A percentile compares a stretch with the other conserved stretches of the same genome.
These are phyloP conservation scores for Aureobasidium pullulans DNA, from an alignment of 2,329 filamentous ascomycete genomes.

Conservation along the genomic window DNA sequence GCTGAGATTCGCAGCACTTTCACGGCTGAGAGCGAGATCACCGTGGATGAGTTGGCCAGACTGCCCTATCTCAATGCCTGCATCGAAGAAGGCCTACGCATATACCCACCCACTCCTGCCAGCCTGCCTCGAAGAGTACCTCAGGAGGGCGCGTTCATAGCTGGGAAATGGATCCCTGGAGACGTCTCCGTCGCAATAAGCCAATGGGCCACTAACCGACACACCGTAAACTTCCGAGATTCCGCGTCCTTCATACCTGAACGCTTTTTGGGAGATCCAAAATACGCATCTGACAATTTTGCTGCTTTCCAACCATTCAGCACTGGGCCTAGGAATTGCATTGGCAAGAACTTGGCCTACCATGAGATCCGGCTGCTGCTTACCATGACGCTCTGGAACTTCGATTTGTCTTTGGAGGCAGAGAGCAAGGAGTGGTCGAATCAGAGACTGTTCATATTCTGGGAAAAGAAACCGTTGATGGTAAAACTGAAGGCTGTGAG, in stretches of 20 bases:
- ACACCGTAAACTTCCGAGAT: conserved; percentile 15
- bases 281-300: conserved; percentile 24
- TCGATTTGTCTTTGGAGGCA: conserved; percentile 27
- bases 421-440: conserved; percentile 24
- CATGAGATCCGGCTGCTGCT: conserved; percentile 33
- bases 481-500: conserved; percentile 7
- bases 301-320: conserved; percentile 24
- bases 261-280: conserved; percentile 24
- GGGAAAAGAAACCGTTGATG: conserved; percentile 26
- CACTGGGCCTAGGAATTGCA: conserved; percentile 25
- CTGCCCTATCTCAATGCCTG: conserved; percentile 36
- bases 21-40: conserved; percentile 27
- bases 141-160: conserved; percentile 21
- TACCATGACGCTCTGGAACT: conserved; percentile 29
- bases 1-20: conserved; percentile 30
- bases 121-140: conserved; percentile 22
- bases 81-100: conserved; percentile 36
- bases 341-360: conserved; percentile 28
- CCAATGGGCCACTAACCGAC: conserved; percentile 15
- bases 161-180: conserved; percentile 21
- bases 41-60: conserved; percentile 25
- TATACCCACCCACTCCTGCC: conserved; percentile 36
- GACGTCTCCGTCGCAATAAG: background rate
- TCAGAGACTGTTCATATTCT: conserved; percentile 25
- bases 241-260: conserved; percentile 25